Base-by-base conservation (phyloP, 2,329 filamentous ascomycete genomes). In the Ustilaginoidea virens region DNA sequence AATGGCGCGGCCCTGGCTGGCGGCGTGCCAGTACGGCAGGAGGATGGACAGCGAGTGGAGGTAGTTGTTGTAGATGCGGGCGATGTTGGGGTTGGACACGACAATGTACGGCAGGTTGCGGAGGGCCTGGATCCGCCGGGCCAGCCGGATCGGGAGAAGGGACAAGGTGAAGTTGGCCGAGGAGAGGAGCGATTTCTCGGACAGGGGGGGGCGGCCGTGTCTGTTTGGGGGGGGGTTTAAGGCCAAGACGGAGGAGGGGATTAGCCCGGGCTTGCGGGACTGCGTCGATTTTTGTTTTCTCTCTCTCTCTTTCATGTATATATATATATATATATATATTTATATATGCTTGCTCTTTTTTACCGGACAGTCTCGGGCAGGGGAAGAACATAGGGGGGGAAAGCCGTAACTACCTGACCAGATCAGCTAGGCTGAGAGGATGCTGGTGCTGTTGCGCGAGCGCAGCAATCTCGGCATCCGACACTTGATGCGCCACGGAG, bases 101-200 rank as follows among this genome's bases (percentile, higher is more conserved):
- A 98, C 87, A 39, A 98, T 96, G 54, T 87, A 98, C 0, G 90
- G 90, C 7, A 98, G 71, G 49, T 92, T 93, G 38, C 86, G 78
- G 12, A 98, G 64, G 24, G 85, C 83, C 51, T 93, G 81, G 39
- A 98, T 92, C 32, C 90, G 82, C 50, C 92, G 83, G 16, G 90
- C 90, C 16, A 98, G 74, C 21, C 90, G 82, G 28, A 90, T 80
- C 10, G 90, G 90, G 7, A 96, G 74, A 30, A 94, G 79, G 17
- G 78, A 81, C 39, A 96, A 77, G 9, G 90, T 92, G 58, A 96
- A 96, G 59, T 94, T 93, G 37, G 90, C 90, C 2, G 86, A 94
- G 21, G 78, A 74, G 43, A 93, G 74, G 32, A 98, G 70, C 14
- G 82, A 80, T 22, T 76, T 65, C 32, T 77, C 70, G 3, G 80